phyloP scores from a whole-genome alignment of 2,329 filamentous ascomycete genomes.

The Phyllosticta citribraziliensis region DNA sequence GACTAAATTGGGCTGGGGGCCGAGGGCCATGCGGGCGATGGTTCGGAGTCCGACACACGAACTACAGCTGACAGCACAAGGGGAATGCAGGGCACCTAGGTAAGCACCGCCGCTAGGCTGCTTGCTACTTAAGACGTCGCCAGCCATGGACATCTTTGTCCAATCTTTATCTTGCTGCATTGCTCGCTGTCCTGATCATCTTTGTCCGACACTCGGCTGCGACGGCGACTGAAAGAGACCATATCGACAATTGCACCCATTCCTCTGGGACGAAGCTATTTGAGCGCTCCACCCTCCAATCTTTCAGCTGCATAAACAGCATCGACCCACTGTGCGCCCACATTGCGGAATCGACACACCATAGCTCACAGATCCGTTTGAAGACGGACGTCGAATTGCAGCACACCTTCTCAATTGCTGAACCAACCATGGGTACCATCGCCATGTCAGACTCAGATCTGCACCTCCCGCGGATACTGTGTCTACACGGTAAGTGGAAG shows the following conservation, averaged over 20 bases:
- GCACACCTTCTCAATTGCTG: not conserved
- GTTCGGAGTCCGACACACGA: not conserved
- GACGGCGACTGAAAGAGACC: not conserved
- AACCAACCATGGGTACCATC: constrained; percentile 11
- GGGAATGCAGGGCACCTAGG: not conserved
- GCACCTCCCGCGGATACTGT: constrained; percentile 58
- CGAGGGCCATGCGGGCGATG: not conserved
- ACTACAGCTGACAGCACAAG: not conserved
- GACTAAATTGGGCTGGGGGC: not conserved
- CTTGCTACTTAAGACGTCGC: not conserved
- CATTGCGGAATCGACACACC: not conserved
- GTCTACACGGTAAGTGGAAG: constrained; percentile 49
- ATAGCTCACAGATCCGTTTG: not conserved
- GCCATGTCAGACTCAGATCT: constrained; percentile 22
- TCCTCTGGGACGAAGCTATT: not conserved
- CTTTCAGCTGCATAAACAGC: not conserved
- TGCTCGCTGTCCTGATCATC: not conserved
- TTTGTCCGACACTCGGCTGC: not conserved
- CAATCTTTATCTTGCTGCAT: not conserved
- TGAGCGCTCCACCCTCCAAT: not conserved
- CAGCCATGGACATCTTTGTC: not conserved
- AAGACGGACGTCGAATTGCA: not conserved
- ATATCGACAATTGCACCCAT: not conserved
- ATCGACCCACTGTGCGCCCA: not conserved
- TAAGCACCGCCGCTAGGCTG: not conserved